Evolutionary conservation across 202 grass and related monocot genomes (phyloP), one percentile per base, ranked within the genome.

Genomic region (Miscanthus sacchariflorus): DNA sequence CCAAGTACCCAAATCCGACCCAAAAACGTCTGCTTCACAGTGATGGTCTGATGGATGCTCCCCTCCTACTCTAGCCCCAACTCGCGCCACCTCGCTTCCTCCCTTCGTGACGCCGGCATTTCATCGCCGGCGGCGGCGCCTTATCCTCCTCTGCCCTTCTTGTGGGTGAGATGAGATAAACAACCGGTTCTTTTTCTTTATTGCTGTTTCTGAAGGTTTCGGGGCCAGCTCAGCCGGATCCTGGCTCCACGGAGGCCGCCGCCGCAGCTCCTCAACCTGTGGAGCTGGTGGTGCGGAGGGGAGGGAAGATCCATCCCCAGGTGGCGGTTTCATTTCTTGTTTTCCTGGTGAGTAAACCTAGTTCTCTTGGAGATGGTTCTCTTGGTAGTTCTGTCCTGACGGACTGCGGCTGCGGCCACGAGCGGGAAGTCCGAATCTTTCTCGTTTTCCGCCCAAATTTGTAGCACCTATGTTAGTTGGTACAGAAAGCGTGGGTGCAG

Each of bases 81-180:
- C 78, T 56, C 59, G 10, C 21, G 58, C 68, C 44, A 15, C 68
- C 49, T 67, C 48, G 68, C 58, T 59, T 59, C 19, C 19, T 59
- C 56, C 56, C 21, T 61, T 61, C 8, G 58, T 2, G 21, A n/a
- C 58, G 58, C 8, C 58, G 58, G 88, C 90, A 90, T 94, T 90
- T 87, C 46, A 69, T 68, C 25, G 35, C 80, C 19, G 70, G 70
- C 80, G 84, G 59, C 78, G 56, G 44, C 71, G 38, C 83, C 78
- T 81, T 79, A 64, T 74, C 80, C 71, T 54, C 65, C 13, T 69
- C 46, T 49, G 46, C 0, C 46, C 46, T 49, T 9, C 9, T 45
- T 49, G 11, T 13, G 46, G 3, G 46, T 0, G 46, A 38, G 36
- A 38, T 3, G 45, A 46, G 45, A 46, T 13, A 49, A 49, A 49